Evolutionary conservation across 2,329 filamentous ascomycete genomes (phyloP).

Genomic region (Aureobasidium lini): DNA sequence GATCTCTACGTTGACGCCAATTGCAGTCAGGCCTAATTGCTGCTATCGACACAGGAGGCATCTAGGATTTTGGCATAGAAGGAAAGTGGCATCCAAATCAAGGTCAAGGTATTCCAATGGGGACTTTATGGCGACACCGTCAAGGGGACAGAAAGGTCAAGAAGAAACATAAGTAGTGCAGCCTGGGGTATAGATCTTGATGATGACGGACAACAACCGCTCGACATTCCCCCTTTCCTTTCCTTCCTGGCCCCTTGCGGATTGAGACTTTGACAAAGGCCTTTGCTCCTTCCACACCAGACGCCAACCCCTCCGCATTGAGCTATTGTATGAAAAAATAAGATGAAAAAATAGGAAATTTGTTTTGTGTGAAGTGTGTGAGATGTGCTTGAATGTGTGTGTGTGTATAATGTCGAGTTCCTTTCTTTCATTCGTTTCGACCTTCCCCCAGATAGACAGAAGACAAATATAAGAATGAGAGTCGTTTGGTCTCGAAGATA

Average conservation of each 20-base stretch:
- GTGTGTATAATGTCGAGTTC: neutral
- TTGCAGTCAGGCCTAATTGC: no score
- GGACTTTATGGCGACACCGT: neutral
- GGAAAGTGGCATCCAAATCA: no score
- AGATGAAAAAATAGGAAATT: neutral
- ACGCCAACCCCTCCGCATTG: neutral
- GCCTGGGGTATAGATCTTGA: conserved; percentile 9
- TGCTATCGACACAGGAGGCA: no score
- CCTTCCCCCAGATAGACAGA: conserved; percentile 3
- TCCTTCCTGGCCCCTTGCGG: neutral
- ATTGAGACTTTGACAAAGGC: neutral
- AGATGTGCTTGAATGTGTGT: neutral
- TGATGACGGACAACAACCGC: conserved; percentile 2
- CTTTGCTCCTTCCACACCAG: neutral
- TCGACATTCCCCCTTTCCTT: neutral
- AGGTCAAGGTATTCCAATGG: no score
- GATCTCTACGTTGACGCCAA: no score
- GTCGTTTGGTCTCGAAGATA: conserved; percentile 9
- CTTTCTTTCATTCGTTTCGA: neutral
- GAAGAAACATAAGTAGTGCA: conserved; percentile 6
- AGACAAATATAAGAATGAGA: conserved; percentile 3
- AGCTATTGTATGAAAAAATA: neutral
- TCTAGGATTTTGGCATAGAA: no score
- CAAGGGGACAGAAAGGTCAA: neutral
- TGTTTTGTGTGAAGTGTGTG: neutral